Evolutionary conservation across 148 eudicot genomes (phyloP).

Genomic region (Persicaria maculosa): DNA sequence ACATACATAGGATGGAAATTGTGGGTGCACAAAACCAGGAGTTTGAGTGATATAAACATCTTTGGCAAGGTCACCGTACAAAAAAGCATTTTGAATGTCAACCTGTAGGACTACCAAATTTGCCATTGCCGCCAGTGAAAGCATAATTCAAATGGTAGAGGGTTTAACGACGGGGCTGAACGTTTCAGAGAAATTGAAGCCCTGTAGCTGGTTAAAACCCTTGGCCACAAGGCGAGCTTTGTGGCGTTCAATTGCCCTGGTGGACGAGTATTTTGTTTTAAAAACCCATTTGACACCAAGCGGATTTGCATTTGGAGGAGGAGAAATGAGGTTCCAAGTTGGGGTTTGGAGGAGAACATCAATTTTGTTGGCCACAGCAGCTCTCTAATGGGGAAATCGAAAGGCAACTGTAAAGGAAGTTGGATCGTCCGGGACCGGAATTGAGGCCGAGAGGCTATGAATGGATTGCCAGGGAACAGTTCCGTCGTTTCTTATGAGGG

Average conservation of each 20-base stretch:
- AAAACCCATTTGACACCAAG: conserved; percentile 9
- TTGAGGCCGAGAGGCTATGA: too few species aligned
- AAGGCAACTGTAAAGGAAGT: too few species aligned
- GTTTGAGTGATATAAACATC: background rate
- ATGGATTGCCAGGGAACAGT: too few species aligned
- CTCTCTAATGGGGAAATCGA: too few species aligned
- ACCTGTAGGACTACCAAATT: background rate
- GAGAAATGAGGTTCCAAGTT: background rate
- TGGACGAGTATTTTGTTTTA: background rate
- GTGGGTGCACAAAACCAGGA: background rate
- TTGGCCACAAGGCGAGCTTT: conserved; percentile 1
- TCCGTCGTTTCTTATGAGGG: too few species aligned
- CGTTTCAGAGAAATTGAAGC: background rate
- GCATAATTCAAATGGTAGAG: background rate
- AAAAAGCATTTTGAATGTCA: background rate
- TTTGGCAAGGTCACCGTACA: too few species aligned
- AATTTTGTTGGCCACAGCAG: too few species aligned
- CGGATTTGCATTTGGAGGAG: background rate
- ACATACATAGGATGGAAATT: background rate
- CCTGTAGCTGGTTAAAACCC: background rate
- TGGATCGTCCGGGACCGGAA: too few species aligned
- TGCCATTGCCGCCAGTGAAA: background rate
- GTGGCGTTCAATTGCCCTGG: background rate
- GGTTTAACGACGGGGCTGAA: background rate
- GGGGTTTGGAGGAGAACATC: background rate